A percentile compares a stretch with the other conserved stretches of the same genome.
Conservation (phyloP, 2,329 filamentous ascomycete species). For the Xylogone sp. region DNA sequence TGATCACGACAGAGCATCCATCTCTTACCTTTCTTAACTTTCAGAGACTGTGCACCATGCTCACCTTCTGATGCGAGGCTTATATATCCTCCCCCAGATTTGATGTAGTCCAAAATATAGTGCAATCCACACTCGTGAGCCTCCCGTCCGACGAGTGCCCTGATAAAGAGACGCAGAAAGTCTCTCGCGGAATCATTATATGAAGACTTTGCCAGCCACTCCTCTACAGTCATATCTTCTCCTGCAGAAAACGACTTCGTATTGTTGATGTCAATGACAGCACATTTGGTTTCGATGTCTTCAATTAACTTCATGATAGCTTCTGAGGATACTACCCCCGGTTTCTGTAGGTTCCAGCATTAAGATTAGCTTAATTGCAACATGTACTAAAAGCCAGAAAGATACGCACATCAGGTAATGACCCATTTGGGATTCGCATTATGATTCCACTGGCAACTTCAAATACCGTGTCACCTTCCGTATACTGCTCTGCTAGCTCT, state of each 20-base stretch:
- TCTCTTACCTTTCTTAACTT: background rate
- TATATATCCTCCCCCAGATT: constrained; percentile 33
- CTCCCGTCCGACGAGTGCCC: background rate
- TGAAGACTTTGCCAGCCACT: background rate
- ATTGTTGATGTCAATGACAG: background rate
- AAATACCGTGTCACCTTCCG: constrained; percentile 37
- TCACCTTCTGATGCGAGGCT: background rate
- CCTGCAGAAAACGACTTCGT: background rate
- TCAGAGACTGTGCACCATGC: background rate
- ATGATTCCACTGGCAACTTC: constrained; percentile 32
- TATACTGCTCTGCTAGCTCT: constrained; percentile 44
- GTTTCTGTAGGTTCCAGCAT: background rate
- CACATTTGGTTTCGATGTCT: background rate
- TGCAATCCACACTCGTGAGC: background rate
- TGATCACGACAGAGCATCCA: background rate
- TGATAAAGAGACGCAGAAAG: background rate
- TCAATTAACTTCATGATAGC: background rate
- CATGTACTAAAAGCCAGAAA: background rate
- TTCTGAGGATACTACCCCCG: background rate
- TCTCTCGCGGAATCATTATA: background rate
- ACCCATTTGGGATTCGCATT: constrained; percentile 27
- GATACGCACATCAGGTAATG: constrained; percentile 18
- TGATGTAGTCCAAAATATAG: constrained; percentile 37
- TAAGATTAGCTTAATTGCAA: background rate
- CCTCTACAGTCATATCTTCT: background rate